Base-by-base conservation (phyloP, 78 protist species). In the Monosiga brevicollis region DNA sequence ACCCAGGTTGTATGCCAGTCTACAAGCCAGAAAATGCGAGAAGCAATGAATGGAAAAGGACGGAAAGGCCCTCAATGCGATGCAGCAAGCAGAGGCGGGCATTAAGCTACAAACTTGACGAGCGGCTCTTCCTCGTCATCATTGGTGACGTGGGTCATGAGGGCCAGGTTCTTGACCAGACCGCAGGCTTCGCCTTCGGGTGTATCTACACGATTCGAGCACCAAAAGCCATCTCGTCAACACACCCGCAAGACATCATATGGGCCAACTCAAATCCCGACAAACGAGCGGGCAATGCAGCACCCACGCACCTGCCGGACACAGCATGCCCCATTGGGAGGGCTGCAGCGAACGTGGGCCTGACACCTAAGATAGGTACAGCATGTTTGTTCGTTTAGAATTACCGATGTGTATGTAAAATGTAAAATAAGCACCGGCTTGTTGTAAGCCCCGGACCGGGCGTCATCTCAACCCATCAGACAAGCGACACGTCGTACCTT, bases 231-330 rank as follows among this genome's bases (percentile, higher is more conserved):
- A n/a, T n/a, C n/a, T n/a, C n/a, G n/a, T n/a, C n/a, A n/a, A n/a
- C n/a, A n/a, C n/a, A n/a, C n/a, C n/a, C n/a, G n/a, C n/a, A n/a
- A n/a, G n/a, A n/a, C n/a, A n/a, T n/a, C n/a, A n/a, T n/a, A n/a
- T n/a, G n/a, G n/a, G n/a, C n/a, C n/a, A n/a, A n/a, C n/a, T n/a
- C n/a, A n/a, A n/a, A n/a, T n/a, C n/a, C n/a, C n/a, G n/a, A n/a
- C n/a, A n/a, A n/a, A n/a, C n/a, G n/a, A n/a, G n/a, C n/a, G n/a
- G n/a, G n/a, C n/a, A n/a, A n/a, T n/a, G n/a, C n/a, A n/a, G n/a
- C n/a, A n/a, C n/a, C n/a, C n/a, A 99, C 11, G 99, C 98, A 86
- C 98, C 99, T 0, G 96, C 73, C 32, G 99, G 99, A 82, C 99
- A 98, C 15, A 99, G 88, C 95, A 98, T 95, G 38, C 99, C 99